Evolutionary conservation across 73 alveolate genomes (phyloP).

Genomic region (Urostyla sp.): DNA sequence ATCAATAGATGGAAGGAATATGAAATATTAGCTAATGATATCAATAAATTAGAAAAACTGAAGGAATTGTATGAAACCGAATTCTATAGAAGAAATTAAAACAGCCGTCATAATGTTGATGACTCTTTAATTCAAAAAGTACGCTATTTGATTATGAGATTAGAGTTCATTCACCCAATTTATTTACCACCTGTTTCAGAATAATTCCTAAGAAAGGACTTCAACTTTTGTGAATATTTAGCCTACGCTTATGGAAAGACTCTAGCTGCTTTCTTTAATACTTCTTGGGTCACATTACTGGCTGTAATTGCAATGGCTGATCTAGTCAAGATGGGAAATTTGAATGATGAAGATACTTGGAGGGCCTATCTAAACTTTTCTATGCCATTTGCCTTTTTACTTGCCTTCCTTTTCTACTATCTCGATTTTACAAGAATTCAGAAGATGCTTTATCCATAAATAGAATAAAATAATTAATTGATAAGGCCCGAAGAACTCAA

Average conservation of each 20-base stretch:
- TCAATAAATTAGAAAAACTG: conserved; percentile 2
- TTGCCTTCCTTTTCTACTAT: background rate
- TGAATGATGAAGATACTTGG: too few species aligned
- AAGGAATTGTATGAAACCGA: conserved; percentile 15
- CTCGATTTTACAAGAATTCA: conserved; percentile 21
- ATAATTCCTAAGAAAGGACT: conserved; percentile 57
- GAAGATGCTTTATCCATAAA: conserved; percentile 32
- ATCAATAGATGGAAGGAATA: conserved; percentile 25
- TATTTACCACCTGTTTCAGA: conserved; percentile 53
- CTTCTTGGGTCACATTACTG: conserved; percentile 26
- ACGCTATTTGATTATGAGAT: conserved; percentile 13
- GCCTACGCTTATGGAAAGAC: conserved; percentile 34
- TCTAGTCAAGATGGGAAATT: too few species aligned
- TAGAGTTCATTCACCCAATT: conserved; percentile 28
- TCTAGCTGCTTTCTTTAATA: conserved; percentile 23
- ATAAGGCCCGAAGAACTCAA: conserved; percentile 39
- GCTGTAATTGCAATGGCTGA: background rate
- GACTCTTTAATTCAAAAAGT: background rate
- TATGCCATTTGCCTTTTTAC: conserved; percentile 20
- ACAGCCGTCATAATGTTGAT: conserved; percentile 9
- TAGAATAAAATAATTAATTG: conserved; percentile 5
- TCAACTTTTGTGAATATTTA: conserved; percentile 47
- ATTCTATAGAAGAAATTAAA: conserved; percentile 10
- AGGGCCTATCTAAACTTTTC: conserved; percentile 1
- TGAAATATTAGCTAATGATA: conserved; percentile 3